Evolutionary conservation across 305 asterid genomes (phyloP), one percentile per base, ranked within the genome.

Genomic region (Lippia alba): DNA sequence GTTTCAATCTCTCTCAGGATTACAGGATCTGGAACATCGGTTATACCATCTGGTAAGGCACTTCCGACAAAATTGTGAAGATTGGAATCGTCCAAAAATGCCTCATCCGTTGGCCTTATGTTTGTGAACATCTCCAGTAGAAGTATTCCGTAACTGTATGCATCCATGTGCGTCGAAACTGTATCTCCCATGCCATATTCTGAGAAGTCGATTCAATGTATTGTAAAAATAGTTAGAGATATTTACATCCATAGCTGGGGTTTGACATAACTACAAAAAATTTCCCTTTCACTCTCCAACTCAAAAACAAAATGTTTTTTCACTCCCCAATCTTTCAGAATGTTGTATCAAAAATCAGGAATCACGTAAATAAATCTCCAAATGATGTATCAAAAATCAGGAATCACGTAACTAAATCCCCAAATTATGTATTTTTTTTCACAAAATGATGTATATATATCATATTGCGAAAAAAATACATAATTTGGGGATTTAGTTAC

Each of bases 41-140:
- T 16, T 11, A 36, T 66, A 7, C 34, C 11, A 5, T 44, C 56
- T 14, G 56, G 56, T 9, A 71, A 16, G 8, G 64, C 64, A 11
- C 12, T 15, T 36, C 67, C 12, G 0, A 76, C 65, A 32, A 59
- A 66, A 4, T 46, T 48, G 41, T 67, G 74, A n/a, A 76, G 57
- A 48, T 63, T 44, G 49, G 65, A 16, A 18, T 59, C 48, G 19
- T 51, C 72, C 12, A 3, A 9, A 24, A 76, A 62, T 14, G 51
- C 12, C 17, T 66, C 74, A 24, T 71, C 70, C 0, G 81, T 76
- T 54, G 81, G 77, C 18, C 74, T 70, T 67, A 30, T 53, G 36
- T 39, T 56, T 2, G 70, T 66, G 44, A 76, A 66, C 67, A 76
- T 71, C 57, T 76, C 80, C 7, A 71, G 17, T 24, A 76, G 41